Conservation (phyloP, 164 flowering plant genomes). For the Nymphaea thermarum region DNA sequence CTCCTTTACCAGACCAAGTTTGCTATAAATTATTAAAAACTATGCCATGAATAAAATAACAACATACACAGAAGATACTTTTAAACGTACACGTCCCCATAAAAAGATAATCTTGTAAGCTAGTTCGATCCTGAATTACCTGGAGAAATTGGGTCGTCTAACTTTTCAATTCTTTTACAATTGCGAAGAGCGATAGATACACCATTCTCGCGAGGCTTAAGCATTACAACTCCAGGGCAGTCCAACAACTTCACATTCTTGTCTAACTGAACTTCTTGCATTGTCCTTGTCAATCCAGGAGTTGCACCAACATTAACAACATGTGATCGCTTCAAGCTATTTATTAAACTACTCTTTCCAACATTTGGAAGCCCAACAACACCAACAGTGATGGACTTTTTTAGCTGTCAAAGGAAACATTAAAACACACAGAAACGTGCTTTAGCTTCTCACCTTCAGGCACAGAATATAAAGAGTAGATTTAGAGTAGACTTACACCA, state of each 20-base stretch:
- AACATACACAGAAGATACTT: too few relatives aligned
- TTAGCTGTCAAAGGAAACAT: conserved; percentile 40
- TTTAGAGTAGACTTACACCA: too few relatives aligned
- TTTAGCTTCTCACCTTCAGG: neutral
- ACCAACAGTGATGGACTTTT: conserved; percentile 84
- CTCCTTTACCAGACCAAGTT: too few relatives aligned
- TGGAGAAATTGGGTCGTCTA: conserved; percentile 79
- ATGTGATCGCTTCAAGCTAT: conserved; percentile 82
- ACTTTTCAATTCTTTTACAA: conserved; percentile 93
- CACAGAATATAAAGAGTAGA: too few relatives aligned
- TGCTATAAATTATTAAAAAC: too few relatives aligned
- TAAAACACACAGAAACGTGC: neutral
- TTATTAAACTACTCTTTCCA: conserved; percentile 95
- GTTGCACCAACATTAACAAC: conserved; percentile 95
- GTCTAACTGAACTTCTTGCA: conserved; percentile 96
- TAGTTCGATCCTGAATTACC: conserved; percentile 25
- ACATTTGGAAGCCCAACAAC: conserved; percentile 93
- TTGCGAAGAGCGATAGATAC: conserved; percentile 77
- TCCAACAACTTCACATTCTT: conserved; percentile 88
- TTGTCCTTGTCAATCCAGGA: conserved; percentile 88
- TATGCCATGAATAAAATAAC: too few relatives aligned
- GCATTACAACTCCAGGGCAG: conserved; percentile 99
- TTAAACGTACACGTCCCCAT: too few relatives aligned
- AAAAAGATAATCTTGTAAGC: neutral
- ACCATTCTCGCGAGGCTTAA: conserved; percentile 52